Conservation (phyloP, 306 rosid species). For the Medicago ruthenica region DNA sequence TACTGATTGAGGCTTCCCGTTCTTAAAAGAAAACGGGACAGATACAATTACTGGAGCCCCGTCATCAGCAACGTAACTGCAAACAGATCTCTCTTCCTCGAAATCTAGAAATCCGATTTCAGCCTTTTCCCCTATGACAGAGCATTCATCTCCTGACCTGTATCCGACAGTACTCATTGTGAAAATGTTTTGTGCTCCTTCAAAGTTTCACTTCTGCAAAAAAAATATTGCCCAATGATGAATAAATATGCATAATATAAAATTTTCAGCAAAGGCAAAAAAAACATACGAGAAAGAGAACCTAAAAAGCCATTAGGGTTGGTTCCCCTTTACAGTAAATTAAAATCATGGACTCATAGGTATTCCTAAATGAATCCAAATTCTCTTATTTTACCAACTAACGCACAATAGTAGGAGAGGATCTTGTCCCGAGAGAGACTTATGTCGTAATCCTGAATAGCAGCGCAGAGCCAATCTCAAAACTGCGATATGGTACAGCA, state of each 20-base stretch:
- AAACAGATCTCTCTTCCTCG: conserved; percentile 74
- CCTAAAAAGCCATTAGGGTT: conserved; percentile 18
- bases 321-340: conserved; percentile 6
- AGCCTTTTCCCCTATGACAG: conserved; percentile 77
- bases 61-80: conserved; percentile 58
- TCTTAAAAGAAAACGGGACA: conserved; percentile 68
- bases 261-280: conserved; percentile 16
- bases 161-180: conserved; percentile 61
- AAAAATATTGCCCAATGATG: conserved; percentile 34
- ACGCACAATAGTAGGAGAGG: not conserved
- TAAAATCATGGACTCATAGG: not conserved
- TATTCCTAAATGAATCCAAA: conserved; percentile 1
- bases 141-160: conserved; percentile 70
- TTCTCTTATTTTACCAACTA: conserved; percentile 3
- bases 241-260: not conserved
- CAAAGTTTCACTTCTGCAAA: conserved; percentile 47
- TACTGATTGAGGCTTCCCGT: conserved; percentile 74
- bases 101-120: conserved; percentile 82
- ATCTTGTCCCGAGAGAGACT: not conserved
- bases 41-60: conserved; percentile 69
- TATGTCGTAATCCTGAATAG: not conserved
- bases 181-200: conserved; percentile 39
- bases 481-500: not conserved
- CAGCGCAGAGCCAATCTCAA: not conserved
- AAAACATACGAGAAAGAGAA: not conserved